Conservation (phyloP, 805 yeast species). For the Danielia oregonensis region DNA sequence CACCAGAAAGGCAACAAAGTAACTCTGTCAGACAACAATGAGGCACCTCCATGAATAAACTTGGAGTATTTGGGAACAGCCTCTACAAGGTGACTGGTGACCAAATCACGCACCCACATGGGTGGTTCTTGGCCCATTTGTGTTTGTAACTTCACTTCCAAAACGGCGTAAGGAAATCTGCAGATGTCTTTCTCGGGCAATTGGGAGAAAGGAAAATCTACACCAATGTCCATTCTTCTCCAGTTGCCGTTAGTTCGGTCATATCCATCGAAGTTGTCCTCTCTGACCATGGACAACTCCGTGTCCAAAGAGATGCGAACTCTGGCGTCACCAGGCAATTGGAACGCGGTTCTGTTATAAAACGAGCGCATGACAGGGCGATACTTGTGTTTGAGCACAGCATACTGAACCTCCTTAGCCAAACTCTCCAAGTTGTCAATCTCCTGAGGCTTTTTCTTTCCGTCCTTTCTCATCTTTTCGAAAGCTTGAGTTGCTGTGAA, state of each 20-base stretch:
- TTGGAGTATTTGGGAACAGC: conserved; percentile 98
- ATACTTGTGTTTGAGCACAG: conserved; percentile 75
- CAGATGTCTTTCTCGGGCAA: conserved; percentile 81
- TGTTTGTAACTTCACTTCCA: conserved; percentile 96
- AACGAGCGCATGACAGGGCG: conserved; percentile 96
- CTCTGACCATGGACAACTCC: conserved; percentile 95
- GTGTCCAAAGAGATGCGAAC: conserved; percentile 98
- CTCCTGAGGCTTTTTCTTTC: conserved; percentile 81
- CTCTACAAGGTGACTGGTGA: conserved; percentile 89
- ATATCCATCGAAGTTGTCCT: conserved; percentile 90
- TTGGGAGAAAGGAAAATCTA: conserved; percentile 91
- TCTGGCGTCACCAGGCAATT: conserved; percentile 98
- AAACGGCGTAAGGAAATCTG: conserved; percentile 94
- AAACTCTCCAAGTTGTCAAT: conserved; percentile 88
- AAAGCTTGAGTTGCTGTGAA: conserved; percentile 87
- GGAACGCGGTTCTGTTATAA: conserved; percentile 98
- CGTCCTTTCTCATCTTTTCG: conserved; percentile 89
- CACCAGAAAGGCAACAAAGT: conserved; percentile 92
- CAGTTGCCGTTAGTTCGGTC: conserved; percentile 91
- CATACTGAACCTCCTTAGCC: conserved; percentile 90
- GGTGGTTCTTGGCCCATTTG: conserved; percentile 99
- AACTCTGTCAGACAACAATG: conserved; percentile 81
- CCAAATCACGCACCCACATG: conserved; percentile 91
- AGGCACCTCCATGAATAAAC: conserved; percentile 94
- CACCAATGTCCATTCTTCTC: conserved; percentile 98